Base-by-base conservation (phyloP, 345 rosid genomes). In the Gossypioides kirkii region DNA sequence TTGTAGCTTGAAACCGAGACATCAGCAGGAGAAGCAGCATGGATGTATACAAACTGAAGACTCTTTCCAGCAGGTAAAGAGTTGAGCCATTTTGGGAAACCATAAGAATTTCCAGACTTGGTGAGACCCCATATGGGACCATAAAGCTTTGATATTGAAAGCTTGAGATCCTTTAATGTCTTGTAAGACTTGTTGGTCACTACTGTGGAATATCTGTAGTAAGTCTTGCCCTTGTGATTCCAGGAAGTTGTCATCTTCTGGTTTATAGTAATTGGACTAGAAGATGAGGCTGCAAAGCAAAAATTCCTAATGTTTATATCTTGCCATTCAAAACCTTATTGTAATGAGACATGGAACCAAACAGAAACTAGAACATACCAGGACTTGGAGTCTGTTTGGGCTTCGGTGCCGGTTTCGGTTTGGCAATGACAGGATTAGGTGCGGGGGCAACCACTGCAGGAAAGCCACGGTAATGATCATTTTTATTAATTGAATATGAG, bases 71-170 rank as follows among this genome's bases (percentile, higher is more conserved):
- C 79, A 16, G 89, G 83, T 49, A 95, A 77, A 16, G 88, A 81
- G 67, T 76, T 83, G 56, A 95, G 77, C 99, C 98, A 95, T 18
- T 89, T 77, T 2, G 98, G 99, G 54, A 92, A 86, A 56, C 81
- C 81, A 28, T 88, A 95, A 8, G 86, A 87, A 73, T 81, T 77
- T 38, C 87, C 90, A 2, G 78, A 50, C 73, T 86, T 86, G 0
- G 79, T 79, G 54, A 95, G 84, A 74, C 99, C 99, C 99, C 99
- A 95, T 13, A 95, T 43, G 5, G 99, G 98, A 79, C 98, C 99
- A 47, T 92, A 92, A 61, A 92, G 97, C 77, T 89, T 87, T 52
- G 90, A 80, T 54, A 95, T 86, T 2, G 90, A 86, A 61, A 95
- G 85, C 77, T 87, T 84, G 69, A 95, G 87, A 76, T 83, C 78